phyloP scores from a whole-genome alignment of 164 flowering plant species.

The Nymphaea colorata region DNA sequence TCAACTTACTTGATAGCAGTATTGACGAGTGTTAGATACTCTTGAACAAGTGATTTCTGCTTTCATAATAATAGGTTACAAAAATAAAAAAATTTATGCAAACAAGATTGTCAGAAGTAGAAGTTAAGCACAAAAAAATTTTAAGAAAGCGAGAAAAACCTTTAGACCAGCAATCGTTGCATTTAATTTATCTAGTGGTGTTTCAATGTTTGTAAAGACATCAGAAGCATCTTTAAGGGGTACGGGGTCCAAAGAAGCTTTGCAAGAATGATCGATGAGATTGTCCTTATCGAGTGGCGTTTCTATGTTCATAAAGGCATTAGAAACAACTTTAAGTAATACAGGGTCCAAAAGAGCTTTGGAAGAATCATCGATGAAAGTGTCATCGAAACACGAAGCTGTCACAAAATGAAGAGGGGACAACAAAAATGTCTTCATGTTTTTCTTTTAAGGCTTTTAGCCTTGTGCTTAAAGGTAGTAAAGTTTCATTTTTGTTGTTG shows the following conservation, averaged over 20 bases:
- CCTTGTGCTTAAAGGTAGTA: slow-evolving; percentile 47
- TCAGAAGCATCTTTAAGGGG: no score
- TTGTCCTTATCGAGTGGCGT: no score
- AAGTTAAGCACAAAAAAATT: neutral
- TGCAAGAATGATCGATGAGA: no score
- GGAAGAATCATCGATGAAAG: neutral
- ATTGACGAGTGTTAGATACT: slow-evolving; percentile 39
- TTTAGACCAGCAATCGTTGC: slow-evolving; percentile 32
- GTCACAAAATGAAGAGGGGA: slow-evolving; percentile 21
- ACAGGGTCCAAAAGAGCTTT: slow-evolving; percentile 5
- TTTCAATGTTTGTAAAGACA: no score
- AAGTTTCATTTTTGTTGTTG: slow-evolving; percentile 1
- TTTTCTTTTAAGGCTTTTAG: slow-evolving; percentile 36
- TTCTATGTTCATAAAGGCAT: no score
- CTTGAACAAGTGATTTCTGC: slow-evolving; percentile 48
- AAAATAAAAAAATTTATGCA: neutral
- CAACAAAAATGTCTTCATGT: slow-evolving; percentile 27
- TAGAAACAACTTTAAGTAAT: slow-evolving; percentile 28
- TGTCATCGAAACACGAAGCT: slow-evolving; percentile 9
- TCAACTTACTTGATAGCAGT: slow-evolving; percentile 55
- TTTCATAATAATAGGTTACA: slow-evolving; percentile 1
- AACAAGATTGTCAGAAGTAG: neutral
- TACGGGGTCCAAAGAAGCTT: no score
- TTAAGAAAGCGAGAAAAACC: slow-evolving; percentile 18
- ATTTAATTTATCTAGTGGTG: slow-evolving; percentile 28